Base-by-base conservation (phyloP, 768 basidiomycete genomes). In the Leccinum rimulosum region DNA sequence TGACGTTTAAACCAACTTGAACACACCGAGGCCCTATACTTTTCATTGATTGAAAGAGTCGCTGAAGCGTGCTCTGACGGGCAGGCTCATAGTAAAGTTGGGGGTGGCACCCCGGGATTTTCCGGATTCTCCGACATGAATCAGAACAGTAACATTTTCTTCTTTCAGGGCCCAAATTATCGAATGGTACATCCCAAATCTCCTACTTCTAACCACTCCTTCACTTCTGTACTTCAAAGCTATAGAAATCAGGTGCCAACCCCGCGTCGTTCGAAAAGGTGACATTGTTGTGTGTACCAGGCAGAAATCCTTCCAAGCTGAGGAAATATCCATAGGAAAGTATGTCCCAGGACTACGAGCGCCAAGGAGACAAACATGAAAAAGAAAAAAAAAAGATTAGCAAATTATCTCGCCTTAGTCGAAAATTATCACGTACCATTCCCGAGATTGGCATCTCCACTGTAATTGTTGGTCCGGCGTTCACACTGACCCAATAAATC, bases 391-490 rank as follows among this genome's bases (percentile, higher is more conserved):
- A n/a, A 2, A 40, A 1, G 38, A 14, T 40, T n/a, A 40, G 38
- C 8, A 40, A 4, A 1, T 38, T 38, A 9, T 40, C 31, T 7
- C 5, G 14, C 17, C 38, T 30, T 30, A 8, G 28, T 47, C 45
- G 45, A 47, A 47, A 11, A 22, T 14, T 25, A 14, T 19, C n/a
- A 47, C 45, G 25, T 9, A 49, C 48, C 48, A 25, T 25, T 38
- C 57, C 56, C 3, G 55, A 54, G 28, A 62, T 27, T 3, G 58
- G 61, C 58, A 60, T 62, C 35, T 60, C 55, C 10, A 40, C 55
- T 6, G 7, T 8, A 1, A 62, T 49, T 0, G 52, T 28, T 14
- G 38, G n/a, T 8, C 35, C 48, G 6, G 28, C 50, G 6, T 63
- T 57, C 30, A 61, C 49, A 15, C 53, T 52, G 30, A 63, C 53